Evolutionary conservation across 2,329 filamentous ascomycete genomes (phyloP).

Genomic region (Neophaeococcomyces mojaviensis): DNA sequence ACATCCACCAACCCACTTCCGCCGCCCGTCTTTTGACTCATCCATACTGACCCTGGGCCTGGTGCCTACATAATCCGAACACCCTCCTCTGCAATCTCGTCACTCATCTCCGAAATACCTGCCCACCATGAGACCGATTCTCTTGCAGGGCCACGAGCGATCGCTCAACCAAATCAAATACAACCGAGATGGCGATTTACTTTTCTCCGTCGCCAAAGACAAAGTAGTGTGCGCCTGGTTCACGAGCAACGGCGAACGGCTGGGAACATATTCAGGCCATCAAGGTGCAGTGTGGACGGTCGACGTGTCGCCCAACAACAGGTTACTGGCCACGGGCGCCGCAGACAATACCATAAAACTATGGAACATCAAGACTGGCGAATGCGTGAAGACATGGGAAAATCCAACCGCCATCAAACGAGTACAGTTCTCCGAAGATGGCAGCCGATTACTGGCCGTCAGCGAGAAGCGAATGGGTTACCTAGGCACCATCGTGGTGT

Average conservation of each 20-base stretch:
- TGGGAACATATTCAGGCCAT: conserved; percentile 94
- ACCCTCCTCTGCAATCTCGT: no score
- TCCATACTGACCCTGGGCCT: no score
- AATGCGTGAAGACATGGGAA: conserved; percentile 93
- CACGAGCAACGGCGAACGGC: conserved; percentile 92
- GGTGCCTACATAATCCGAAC: no score
- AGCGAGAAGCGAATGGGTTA: conserved; percentile 99
- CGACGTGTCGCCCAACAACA: conserved; percentile 86
- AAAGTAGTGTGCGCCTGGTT: conserved; percentile 96
- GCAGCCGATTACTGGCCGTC: conserved; percentile 79
- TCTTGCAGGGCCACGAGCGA: conserved; percentile 93
- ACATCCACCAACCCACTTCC: no score
- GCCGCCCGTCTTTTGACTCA: no score
- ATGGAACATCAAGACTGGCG: conserved; percentile 91
- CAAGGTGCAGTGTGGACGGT: conserved; percentile 98
- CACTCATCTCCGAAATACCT: no score
- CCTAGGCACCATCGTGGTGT: conserved; percentile 85
- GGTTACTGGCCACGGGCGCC: conserved; percentile 86
- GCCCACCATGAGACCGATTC: conserved; percentile 83
- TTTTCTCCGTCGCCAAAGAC: conserved; percentile 94
- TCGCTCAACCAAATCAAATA: conserved; percentile 94
- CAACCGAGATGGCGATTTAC: conserved; percentile 89
- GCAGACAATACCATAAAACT: conserved; percentile 97
- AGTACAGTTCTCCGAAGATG: conserved; percentile 94
- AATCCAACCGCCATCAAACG: conserved; percentile 96